These are phyloP conservation scores for Trichoderma harzianum DNA, from an alignment of 2,329 filamentous ascomycete species.

Conservation along the genomic window DNA sequence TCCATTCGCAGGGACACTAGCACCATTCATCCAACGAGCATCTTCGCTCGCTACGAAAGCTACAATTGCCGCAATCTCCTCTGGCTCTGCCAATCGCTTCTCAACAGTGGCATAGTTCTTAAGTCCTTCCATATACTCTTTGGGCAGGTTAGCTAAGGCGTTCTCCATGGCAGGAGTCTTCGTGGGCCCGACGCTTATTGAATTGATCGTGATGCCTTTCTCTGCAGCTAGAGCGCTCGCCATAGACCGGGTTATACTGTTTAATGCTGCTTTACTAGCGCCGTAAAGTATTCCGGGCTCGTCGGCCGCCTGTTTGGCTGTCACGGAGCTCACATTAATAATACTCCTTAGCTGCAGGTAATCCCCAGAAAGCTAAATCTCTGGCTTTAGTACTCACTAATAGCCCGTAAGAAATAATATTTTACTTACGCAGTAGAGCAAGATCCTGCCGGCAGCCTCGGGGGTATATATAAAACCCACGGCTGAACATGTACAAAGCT, in stretches of 20 bases:
- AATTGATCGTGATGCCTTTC: neutral
- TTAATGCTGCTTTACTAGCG: neutral
- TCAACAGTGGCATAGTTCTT: neutral
- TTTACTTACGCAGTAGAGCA: neutral
- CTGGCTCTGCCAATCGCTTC: conserved; percentile 1
- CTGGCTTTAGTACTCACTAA: too few relatives aligned
- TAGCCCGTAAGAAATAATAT: neutral
- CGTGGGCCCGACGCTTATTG: neutral
- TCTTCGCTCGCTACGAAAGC: neutral
- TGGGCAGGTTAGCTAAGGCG: neutral
- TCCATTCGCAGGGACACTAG: neutral
- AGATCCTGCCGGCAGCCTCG: neutral
- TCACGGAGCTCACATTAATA: neutral
- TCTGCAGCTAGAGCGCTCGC: neutral
- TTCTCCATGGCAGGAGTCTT: neutral
- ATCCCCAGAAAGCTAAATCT: too few relatives aligned
- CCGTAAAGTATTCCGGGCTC: neutral
- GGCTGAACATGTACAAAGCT: neutral
- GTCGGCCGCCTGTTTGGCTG: neutral
- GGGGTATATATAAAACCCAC: neutral
- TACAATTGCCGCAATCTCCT: neutral
- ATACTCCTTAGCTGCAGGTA: too few relatives aligned
- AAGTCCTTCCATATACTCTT: neutral
- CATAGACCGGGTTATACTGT: neutral
- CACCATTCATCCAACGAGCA: conserved; percentile 4